A percentile compares a stretch with the other conserved stretches of the same genome.
These are phyloP conservation scores for Ophiorrhiza pumila DNA, from an alignment of 257 asterid species.

Conservation along the genomic window DNA sequence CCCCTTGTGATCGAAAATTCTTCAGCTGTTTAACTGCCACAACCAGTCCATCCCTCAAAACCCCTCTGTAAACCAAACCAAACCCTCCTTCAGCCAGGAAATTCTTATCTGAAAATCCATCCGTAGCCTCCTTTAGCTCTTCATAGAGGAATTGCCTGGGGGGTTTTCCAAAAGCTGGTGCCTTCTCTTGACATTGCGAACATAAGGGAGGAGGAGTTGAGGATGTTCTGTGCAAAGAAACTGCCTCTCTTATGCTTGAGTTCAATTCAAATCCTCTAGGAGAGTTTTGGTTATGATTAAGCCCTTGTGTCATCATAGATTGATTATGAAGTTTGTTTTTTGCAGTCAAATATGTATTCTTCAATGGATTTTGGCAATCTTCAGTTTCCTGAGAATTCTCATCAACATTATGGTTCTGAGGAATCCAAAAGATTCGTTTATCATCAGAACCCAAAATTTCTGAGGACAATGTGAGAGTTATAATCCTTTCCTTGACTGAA, in stretches of 20 bases:
- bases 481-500: conserved; percentile 30
- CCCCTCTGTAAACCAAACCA: conserved; percentile 77
- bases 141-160: conserved; percentile 60
- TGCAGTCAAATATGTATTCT: conserved; percentile 16
- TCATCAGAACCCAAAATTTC: conserved; percentile 34
- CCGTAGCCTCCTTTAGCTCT: conserved; percentile 77
- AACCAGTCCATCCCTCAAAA: conserved; percentile 57
- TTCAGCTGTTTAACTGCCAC: conserved; percentile 73
- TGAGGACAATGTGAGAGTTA: conserved; percentile 30
- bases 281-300: conserved; percentile 19
- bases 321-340: conserved; percentile 26
- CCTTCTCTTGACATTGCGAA: conserved; percentile 62
- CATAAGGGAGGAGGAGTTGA: conserved; percentile 81
- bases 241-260: conserved; percentile 74
- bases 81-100: conserved; percentile 73
- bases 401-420: conserved; percentile 39
- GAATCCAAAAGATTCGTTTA: conserved; percentile 35
- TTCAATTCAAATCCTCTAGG: conserved; percentile 33
- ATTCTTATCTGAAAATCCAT: conserved; percentile 53
- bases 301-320: conserved; percentile 13
- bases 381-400: conserved; percentile 24
- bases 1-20: conserved; percentile 62
- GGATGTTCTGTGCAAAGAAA: conserved; percentile 55
- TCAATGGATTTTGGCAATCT: conserved; percentile 28
- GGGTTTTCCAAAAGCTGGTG: conserved; percentile 87